Base-by-base conservation (phyloP, 2,329 filamentous ascomycete species). In the Coniochaeta hoffmannii region DNA sequence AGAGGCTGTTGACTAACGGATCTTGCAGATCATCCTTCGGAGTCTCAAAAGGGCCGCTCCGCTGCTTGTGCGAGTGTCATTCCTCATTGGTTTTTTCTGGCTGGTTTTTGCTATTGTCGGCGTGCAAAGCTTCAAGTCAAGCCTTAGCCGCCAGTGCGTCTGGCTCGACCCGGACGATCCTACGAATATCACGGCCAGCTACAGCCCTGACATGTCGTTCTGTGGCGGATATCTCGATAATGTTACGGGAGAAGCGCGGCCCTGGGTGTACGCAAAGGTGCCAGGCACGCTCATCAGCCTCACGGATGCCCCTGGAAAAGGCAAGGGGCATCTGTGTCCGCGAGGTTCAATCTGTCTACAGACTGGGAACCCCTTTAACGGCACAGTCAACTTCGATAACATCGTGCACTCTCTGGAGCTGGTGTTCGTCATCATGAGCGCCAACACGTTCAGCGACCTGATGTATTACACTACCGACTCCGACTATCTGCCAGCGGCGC, bases 381-480 rank as follows among this genome's bases (percentile, higher is more conserved):
- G 83, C 53, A 99, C 94, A 0, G 81, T 97, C 64, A 95, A 87
- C 68, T 99, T 97, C 66, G 94, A 99, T 74, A 93, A 97, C 67
- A 95, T 99, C 38, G 73, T 90, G 30, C 86, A 97, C 60, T 97
- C 92, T 0, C 74, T 97, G 53, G 91, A 99, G 72, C 77, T 97
- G 56, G 92, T 99, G 2, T 99, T 99, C 66, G 90, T 99, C 53
- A 87, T 99, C 66, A 99, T 99, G 90, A 96, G 90, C 64, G 93
- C 91, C 51, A 99, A 99, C 68, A 99, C 94, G 0, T 99, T 95
- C 71, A 88, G 90, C 1, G 90, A 97, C 69, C 75, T 97, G 54
- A 90, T 99, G 77, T 99, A 99, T 70, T 89, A 90, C 63, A 91
- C 93, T 4, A 91, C 89, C 54, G 85, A 96, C 65, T 95, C 90